phyloP scores from a whole-genome alignment of 345 rosid genomes.

The Lepidium sativum region DNA sequence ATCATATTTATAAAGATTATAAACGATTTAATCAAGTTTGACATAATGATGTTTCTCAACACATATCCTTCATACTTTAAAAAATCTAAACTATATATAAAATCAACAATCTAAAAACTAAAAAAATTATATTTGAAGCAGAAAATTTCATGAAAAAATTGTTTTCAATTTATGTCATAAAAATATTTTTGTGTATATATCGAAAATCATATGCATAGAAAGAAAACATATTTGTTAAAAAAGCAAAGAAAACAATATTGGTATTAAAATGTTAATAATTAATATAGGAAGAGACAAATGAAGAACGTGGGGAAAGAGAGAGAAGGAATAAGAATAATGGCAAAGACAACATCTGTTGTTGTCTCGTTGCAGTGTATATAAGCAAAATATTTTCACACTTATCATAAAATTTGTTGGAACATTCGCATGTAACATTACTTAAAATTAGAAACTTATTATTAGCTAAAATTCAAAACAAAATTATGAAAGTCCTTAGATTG shows the following conservation, averaged over 20 bases:
- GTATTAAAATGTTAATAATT: background rate
- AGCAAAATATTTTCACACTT: background rate
- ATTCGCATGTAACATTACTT: background rate
- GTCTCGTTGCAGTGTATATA: constrained; percentile 20
- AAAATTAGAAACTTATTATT: constrained; percentile 2
- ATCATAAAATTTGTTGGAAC: constrained; percentile 1
- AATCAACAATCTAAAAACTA: too few relatives aligned
- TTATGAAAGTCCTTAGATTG: constrained; percentile 26
- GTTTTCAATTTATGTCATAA: background rate
- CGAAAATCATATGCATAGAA: background rate
- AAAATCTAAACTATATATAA: background rate
- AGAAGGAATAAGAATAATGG: constrained; percentile 13
- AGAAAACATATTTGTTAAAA: too few relatives aligned
- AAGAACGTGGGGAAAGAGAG: constrained; percentile 11
- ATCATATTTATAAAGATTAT: too few relatives aligned
- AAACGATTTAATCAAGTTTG: too few relatives aligned
- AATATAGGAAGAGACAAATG: constrained; percentile 10
- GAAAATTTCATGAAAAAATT: background rate
- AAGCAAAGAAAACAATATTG: too few relatives aligned
- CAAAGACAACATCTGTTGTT: constrained; percentile 4
- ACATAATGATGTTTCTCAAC: background rate
- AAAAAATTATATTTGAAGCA: too few relatives aligned
- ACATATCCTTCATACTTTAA: background rate
- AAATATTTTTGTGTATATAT: background rate
- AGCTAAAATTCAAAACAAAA: background rate